Percentiles rank a stretch among this genome's conserved stretches.
These are phyloP conservation scores for Ganoderma meredithae DNA, from an alignment of 1,284 basidiomycete genomes.

Conservation along the genomic window DNA sequence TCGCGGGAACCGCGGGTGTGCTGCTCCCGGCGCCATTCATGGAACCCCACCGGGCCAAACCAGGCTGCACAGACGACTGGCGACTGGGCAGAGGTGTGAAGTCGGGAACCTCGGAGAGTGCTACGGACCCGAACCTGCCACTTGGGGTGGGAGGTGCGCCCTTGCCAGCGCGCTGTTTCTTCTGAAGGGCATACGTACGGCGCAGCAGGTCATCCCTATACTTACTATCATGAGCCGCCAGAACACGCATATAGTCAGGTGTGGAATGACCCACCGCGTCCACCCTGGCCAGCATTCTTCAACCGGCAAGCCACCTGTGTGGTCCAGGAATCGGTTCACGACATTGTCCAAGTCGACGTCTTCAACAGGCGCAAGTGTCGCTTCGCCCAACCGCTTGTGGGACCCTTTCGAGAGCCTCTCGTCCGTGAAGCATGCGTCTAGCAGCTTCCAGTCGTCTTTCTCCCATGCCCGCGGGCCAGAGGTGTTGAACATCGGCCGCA, in stretches of 20 bases:
- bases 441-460: slow-evolving; percentile 75
- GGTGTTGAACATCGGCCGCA: slow-evolving; percentile 25
- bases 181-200: slow-evolving; percentile 63
- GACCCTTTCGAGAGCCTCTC: slow-evolving; percentile 60
- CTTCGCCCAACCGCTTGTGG: slow-evolving; percentile 27
- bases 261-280: slow-evolving; percentile 53
- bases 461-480: slow-evolving; percentile 55
- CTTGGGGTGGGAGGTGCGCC: slow-evolving; percentile 59
- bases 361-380: slow-evolving; percentile 29
- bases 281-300: slow-evolving; percentile 44
- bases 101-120: slow-evolving; percentile 53
- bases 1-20: slow-evolving; percentile 41
- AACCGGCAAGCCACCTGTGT: slow-evolving; percentile 24
- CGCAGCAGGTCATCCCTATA: slow-evolving; percentile 60
- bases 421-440: slow-evolving; percentile 80
- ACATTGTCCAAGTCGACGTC: slow-evolving; percentile 27
- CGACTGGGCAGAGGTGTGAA: slow-evolving; percentile 51
- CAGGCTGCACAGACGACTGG: slow-evolving; percentile 32
- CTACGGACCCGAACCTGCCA: slow-evolving; percentile 31
- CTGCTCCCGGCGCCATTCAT: slow-evolving; percentile 14
- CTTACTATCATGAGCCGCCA: slow-evolving; percentile 15
- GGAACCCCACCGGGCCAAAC: slow-evolving; percentile 17
- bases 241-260: not conserved
- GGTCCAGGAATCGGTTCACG: slow-evolving; percentile 30
- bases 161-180: slow-evolving; percentile 65